Conservation (phyloP, 2,329 filamentous ascomycete genomes). For the Westerdykella sp. region DNA sequence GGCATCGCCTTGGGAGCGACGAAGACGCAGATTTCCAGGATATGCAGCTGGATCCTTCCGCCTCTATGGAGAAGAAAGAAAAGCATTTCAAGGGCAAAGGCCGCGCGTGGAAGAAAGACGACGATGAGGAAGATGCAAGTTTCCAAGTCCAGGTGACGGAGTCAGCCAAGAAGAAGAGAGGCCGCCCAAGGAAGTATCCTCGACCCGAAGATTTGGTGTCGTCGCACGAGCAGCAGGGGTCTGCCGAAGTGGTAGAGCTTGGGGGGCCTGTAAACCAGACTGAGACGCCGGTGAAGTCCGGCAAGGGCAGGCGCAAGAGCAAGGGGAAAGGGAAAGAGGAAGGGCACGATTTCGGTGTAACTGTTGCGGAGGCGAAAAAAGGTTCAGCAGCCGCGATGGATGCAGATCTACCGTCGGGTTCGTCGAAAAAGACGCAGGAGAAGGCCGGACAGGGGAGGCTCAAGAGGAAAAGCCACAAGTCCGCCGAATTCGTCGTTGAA, state of each 20-base stretch:
- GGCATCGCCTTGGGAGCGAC: too few species aligned
- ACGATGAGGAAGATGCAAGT: constrained; percentile 28
- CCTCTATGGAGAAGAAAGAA: neutral
- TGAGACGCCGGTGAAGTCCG: constrained; percentile 8
- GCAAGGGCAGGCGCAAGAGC: constrained; percentile 10
- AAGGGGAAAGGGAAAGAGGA: constrained; percentile 7
- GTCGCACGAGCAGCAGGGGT: neutral
- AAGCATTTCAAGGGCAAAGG: constrained; percentile 31
- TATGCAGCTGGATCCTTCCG: too few species aligned
- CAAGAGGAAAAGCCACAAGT: too few species aligned
- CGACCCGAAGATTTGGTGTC: neutral
- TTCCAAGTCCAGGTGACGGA: neutral
- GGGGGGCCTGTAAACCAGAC: constrained; percentile 14
- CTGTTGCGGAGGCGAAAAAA: too few species aligned
- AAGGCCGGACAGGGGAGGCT: too few species aligned
- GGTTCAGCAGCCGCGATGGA: too few species aligned
- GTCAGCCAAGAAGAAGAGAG: constrained; percentile 2
- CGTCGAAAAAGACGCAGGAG: too few species aligned
- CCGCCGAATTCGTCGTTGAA: too few species aligned
- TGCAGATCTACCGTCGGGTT: too few species aligned
- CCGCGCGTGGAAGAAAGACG: constrained; percentile 28
- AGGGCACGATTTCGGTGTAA: neutral
- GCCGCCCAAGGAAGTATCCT: constrained; percentile 3
- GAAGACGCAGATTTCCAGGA: too few species aligned
- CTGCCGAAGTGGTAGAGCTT: neutral